Conservation (phyloP, 305 asterid genomes). For the Caryopteris hybrid region DNA sequence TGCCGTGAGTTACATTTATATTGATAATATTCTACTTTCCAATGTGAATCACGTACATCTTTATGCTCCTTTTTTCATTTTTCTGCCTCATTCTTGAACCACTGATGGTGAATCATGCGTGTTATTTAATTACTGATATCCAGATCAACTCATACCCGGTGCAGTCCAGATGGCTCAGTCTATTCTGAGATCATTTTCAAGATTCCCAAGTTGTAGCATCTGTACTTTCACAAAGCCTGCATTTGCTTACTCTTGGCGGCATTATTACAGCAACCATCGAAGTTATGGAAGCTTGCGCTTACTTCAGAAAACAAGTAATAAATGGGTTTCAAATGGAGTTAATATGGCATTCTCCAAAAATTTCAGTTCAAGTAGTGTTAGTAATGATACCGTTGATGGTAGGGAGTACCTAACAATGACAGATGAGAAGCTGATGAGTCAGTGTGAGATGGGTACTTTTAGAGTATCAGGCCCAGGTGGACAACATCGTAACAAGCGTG, state of each 20-base stretch:
- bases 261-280: conserved; percentile 7
- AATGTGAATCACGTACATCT: background rate
- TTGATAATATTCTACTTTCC: background rate
- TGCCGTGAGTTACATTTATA: background rate
- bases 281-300: conserved; percentile 15
- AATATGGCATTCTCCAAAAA: conserved; percentile 23
- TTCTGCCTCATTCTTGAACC: background rate
- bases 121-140: background rate
- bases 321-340: conserved; percentile 13
- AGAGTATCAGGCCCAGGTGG: conserved; percentile 95
- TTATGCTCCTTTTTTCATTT: background rate
- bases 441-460: conserved; percentile 78
- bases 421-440: conserved; percentile 76
- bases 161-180: conserved; percentile 45
- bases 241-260: conserved; percentile 22
- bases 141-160: conserved; percentile 14
- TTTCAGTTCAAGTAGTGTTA: conserved; percentile 18
- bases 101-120: conserved; percentile 2
- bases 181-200: conserved; percentile 32
- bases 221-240: conserved; percentile 25
- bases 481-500: conserved; percentile 96
- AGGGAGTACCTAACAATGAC: conserved; percentile 55
- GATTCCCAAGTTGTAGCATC: conserved; percentile 32
- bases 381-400: conserved; percentile 33
- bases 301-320: conserved; percentile 11